Base-by-base conservation (phyloP, 2,329 filamentous ascomycete species). In the Aspergillus sp. region DNA sequence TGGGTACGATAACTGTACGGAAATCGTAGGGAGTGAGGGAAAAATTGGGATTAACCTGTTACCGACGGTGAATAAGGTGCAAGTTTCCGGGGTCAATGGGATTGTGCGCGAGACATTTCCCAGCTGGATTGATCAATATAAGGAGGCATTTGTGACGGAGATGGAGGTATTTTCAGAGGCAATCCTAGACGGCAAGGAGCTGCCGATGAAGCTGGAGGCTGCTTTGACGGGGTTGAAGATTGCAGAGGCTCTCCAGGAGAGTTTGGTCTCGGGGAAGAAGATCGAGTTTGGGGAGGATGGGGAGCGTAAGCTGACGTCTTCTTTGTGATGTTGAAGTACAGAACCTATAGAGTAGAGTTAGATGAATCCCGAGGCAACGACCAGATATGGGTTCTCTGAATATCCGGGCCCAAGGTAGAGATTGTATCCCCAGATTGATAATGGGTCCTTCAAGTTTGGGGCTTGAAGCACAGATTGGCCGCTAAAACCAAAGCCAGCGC, bases 1-100 rank as follows among this genome's bases (percentile, higher is more conserved):
- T 0, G 87, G 87, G 1, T 85, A 89, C 70, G 83, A 88, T 60
- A 86, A 89, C 68, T 82, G 80, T 57, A 88, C 86, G 0, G 86
- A 89, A 73, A 82, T 89, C 60, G 85, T 88, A 53, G 87, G 86
- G 13, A 89, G 86, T 1, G 78, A 81, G 62, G 86, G 86, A 20
- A 89, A 89, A 68, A 64, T 89, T 5, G 74, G 78, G 1, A 77
- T 89, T 59, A 89, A 89, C 65, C 79, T 78, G 0, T 80, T 86
- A 63, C 87, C 87, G 6, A 15, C n/a, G 24, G 72, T 74, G 34
- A 71, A 75, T 4, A 83, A 83, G 55, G 75, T 86, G 18, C 81
- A 88, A 9, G 74, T 85, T 39, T 81, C 82, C 66, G 78, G 85
- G 62, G 57, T 77, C 0, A 73, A 65, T 0, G 85, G 85, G 2